Percentiles rank a stretch among this genome's conserved stretches.
phyloP scores from a whole-genome alignment of 108 stramenopile species.

The Fragilaria crotonensis region DNA sequence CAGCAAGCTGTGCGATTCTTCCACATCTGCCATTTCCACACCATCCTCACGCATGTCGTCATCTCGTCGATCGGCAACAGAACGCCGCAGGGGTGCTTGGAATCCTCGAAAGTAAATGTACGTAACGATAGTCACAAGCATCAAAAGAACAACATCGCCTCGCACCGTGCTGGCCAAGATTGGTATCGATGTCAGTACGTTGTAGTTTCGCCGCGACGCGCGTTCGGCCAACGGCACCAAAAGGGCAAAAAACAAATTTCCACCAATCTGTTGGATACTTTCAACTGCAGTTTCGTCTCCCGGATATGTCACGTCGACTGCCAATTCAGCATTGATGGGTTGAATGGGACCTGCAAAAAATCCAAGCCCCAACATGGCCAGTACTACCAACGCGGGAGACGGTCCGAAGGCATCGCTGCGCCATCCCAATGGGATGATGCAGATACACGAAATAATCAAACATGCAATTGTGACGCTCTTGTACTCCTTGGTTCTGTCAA shows the following conservation, averaged over 20 bases:
- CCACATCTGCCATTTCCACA: no score
- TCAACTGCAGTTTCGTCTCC: slow-evolving; percentile 60
- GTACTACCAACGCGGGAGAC: slow-evolving; percentile 27
- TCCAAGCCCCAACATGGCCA: slow-evolving; percentile 39
- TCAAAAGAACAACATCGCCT: slow-evolving; percentile 41
- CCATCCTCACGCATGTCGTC: slow-evolving; percentile 9
- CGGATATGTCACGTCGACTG: slow-evolving; percentile 55
- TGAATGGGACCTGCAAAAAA: slow-evolving; percentile 47
- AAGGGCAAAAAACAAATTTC: slow-evolving; percentile 41
- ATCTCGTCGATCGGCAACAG: slow-evolving; percentile 30
- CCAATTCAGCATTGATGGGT: slow-evolving; percentile 59
- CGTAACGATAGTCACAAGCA: slow-evolving; percentile 29
- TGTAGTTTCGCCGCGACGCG: slow-evolving; percentile 39
- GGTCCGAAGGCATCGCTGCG: slow-evolving; percentile 37
- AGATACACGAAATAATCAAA: slow-evolving; percentile 5
- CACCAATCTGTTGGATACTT: slow-evolving; percentile 48
- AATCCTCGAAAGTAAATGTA: slow-evolving; percentile 38
- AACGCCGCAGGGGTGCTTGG: slow-evolving; percentile 37
- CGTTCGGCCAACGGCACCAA: slow-evolving; percentile 47
- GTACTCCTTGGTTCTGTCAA: slow-evolving; percentile 25
- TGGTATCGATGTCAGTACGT: slow-evolving; percentile 29
- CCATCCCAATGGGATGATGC: slow-evolving; percentile 37
- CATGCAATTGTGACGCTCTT: slow-evolving; percentile 15
- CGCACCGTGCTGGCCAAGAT: slow-evolving; percentile 33
- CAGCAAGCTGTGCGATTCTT: no score